Evolutionary conservation across 2,329 filamentous ascomycete genomes (phyloP).

Genomic region (Geosmithia putterillii): DNA sequence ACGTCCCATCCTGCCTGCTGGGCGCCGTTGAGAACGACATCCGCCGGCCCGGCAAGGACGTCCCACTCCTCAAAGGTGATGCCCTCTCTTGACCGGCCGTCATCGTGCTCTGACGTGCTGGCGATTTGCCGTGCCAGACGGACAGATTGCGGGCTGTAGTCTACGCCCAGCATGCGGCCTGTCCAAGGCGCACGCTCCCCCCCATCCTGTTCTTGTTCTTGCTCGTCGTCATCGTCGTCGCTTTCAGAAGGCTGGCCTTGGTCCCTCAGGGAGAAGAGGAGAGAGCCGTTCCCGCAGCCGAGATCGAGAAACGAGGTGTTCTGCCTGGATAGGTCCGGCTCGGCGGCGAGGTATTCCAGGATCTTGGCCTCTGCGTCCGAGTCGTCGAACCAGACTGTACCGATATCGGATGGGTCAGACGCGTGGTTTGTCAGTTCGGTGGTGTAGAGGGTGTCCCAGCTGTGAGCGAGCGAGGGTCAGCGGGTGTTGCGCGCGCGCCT

Average conservation of each 20-base stretch:
- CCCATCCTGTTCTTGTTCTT: conserved; percentile 23
- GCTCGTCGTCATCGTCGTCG: not conserved
- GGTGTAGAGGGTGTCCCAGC: conserved; percentile 66
- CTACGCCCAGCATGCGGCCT: conserved; percentile 70
- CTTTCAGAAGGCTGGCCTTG: conserved; percentile 9
- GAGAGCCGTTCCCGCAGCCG: conserved; percentile 86
- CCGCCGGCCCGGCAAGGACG: conserved; percentile 34
- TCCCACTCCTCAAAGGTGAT: conserved; percentile 48
- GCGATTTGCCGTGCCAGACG: conserved; percentile 58
- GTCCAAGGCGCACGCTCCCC: conserved; percentile 36
- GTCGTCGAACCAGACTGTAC: conserved; percentile 95
- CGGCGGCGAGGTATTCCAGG: conserved; percentile 51
- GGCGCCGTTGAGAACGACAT: conserved; percentile 16
- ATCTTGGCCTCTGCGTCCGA: conserved; percentile 77
- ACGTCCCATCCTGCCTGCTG: conserved; percentile 61
- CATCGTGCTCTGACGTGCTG: conserved; percentile 4
- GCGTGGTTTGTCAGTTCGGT: conserved; percentile 61
- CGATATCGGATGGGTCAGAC: conserved; percentile 62
- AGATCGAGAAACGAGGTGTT: conserved; percentile 65
- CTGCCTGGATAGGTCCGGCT: conserved; percentile 7
- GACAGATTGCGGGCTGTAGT: conserved; percentile 71
- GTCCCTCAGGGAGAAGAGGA: conserved; percentile 70
- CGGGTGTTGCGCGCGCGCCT: not conserved
- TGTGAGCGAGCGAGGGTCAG: conserved; percentile 17
- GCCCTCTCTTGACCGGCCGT: conserved; percentile 12